These are phyloP conservation scores for Pseudopyricularia cyperi DNA, from an alignment of 2,329 filamentous ascomycete genomes.

Conservation along the genomic window DNA sequence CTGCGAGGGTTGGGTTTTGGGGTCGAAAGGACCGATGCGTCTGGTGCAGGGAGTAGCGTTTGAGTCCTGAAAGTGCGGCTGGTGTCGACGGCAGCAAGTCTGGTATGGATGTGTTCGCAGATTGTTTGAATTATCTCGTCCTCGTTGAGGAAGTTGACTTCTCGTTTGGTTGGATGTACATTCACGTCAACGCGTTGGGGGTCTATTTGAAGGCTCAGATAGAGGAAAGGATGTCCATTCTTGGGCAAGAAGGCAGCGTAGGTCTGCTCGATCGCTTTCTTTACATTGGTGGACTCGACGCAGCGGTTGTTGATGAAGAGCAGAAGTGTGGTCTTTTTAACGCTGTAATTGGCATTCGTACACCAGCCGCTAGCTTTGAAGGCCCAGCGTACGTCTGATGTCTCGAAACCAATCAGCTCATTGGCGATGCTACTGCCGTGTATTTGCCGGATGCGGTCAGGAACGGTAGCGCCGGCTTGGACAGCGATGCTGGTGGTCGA, in stretches of 20 bases:
- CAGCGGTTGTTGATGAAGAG: constrained; percentile 95
- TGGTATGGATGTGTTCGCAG: constrained; percentile 65
- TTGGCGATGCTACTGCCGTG: constrained; percentile 76
- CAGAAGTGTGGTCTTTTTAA: constrained; percentile 76
- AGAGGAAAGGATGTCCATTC: constrained; percentile 85
- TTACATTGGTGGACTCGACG: constrained; percentile 79
- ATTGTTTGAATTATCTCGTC: constrained; percentile 87
- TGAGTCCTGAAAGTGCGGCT: constrained; percentile 93
- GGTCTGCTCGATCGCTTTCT: constrained; percentile 81
- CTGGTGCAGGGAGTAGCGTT: constrained; percentile 56
- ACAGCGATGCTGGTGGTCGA: constrained; percentile 72
- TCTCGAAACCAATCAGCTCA: constrained; percentile 67
- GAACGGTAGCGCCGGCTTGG: constrained; percentile 54
- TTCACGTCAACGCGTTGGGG: constrained; percentile 91
- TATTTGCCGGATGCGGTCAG: constrained; percentile 82
- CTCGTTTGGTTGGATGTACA: constrained; percentile 89
- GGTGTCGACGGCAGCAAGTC: constrained; percentile 76
- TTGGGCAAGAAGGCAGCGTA: constrained; percentile 84
- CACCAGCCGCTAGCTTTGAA: constrained; percentile 72
- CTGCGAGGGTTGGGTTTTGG: constrained; percentile 10
- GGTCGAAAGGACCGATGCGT: neutral
- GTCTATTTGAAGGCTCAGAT: constrained; percentile 85
- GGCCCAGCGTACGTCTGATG: constrained; percentile 64
- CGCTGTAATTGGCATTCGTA: constrained; percentile 89
- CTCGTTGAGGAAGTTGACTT: constrained; percentile 95